Conservation (phyloP, 768 basidiomycete species). For the Coprinellus aureogranulatus region DNA sequence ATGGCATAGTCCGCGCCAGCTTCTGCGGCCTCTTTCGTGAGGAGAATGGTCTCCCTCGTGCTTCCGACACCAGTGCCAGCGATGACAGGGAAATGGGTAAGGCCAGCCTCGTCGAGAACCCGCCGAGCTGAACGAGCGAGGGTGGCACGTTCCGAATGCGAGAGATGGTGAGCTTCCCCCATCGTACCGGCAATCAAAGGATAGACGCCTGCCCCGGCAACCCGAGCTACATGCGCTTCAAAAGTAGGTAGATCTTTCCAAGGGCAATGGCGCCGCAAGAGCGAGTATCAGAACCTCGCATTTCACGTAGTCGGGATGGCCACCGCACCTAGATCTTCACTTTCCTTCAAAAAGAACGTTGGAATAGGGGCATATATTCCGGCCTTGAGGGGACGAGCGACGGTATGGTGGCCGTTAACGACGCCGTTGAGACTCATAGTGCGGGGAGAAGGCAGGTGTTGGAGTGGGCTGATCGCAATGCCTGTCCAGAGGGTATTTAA, state of each 20-base stretch:
- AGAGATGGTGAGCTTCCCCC: constrained; percentile 80
- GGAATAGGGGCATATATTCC: constrained; percentile 87
- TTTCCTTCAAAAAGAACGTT: constrained; percentile 72
- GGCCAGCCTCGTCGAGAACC: constrained; percentile 66
- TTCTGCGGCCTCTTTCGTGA: constrained; percentile 72
- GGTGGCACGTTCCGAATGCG: constrained; percentile 61
- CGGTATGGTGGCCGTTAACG: constrained; percentile 24
- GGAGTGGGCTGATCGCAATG: constrained; percentile 5
- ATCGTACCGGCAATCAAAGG: constrained; percentile 78
- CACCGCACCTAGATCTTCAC: constrained; percentile 76
- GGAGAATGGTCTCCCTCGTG: constrained; percentile 76
- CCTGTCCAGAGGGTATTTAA: constrained; percentile 6
- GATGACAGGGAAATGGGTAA: constrained; percentile 63
- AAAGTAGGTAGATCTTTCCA: constrained; percentile 61
- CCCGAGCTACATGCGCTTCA: constrained; percentile 59
- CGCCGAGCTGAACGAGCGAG: constrained; percentile 68
- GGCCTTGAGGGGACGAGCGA: constrained; percentile 58
- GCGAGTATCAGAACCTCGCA: not conserved
- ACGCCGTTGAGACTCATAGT: constrained; percentile 11
- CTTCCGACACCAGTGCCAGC: constrained; percentile 82
- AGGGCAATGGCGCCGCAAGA: not conserved
- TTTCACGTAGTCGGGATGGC: not conserved
- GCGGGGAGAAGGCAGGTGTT: not conserved
- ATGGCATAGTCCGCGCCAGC: constrained; percentile 88
- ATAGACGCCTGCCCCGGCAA: constrained; percentile 65